These are phyloP conservation scores for Malassezia yamatoensis DNA, from an alignment of 1,284 basidiomycete species.

Conservation along the genomic window DNA sequence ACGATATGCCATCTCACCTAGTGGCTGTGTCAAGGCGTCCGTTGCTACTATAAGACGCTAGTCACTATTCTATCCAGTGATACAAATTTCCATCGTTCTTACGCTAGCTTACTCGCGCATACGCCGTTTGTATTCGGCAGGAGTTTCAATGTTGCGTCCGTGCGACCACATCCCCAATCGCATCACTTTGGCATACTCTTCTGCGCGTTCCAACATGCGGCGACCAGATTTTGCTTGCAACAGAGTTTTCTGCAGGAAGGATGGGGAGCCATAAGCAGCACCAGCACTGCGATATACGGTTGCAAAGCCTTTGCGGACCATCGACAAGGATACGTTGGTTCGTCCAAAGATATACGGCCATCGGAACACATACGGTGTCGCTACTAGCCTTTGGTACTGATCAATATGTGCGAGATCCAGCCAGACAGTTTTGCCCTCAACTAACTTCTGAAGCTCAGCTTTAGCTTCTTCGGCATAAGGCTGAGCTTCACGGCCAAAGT, in stretches of 20 bases:
- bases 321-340: slow-evolving; percentile 37
- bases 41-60: too few species aligned
- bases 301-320: slow-evolving; percentile 40
- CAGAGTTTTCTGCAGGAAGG: slow-evolving; percentile 11
- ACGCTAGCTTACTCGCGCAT: not conserved
- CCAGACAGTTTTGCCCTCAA: slow-evolving; percentile 25
- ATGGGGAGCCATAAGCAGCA: slow-evolving; percentile 38
- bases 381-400: slow-evolving; percentile 44
- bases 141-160: slow-evolving; percentile 10
- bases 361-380: slow-evolving; percentile 40
- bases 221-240: slow-evolving; percentile 1
- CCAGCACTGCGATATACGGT: slow-evolving; percentile 40
- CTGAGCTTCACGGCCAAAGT: slow-evolving; percentile 44
- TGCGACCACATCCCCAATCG: slow-evolving; percentile 15
- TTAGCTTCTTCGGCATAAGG: slow-evolving; percentile 43
- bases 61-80: too few species aligned
- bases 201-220: slow-evolving; percentile 8
- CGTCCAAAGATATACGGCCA: slow-evolving; percentile 40
- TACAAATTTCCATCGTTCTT: not conserved
- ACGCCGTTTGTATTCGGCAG: slow-evolving; percentile 13
- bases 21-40: too few species aligned
- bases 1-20: too few species aligned
- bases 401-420: slow-evolving; percentile 40
- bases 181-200: slow-evolving; percentile 13
- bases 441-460: slow-evolving; percentile 25